Conservation (phyloP, 2,329 filamentous ascomycete genomes). For the Pochonia chlamydosporia region DNA sequence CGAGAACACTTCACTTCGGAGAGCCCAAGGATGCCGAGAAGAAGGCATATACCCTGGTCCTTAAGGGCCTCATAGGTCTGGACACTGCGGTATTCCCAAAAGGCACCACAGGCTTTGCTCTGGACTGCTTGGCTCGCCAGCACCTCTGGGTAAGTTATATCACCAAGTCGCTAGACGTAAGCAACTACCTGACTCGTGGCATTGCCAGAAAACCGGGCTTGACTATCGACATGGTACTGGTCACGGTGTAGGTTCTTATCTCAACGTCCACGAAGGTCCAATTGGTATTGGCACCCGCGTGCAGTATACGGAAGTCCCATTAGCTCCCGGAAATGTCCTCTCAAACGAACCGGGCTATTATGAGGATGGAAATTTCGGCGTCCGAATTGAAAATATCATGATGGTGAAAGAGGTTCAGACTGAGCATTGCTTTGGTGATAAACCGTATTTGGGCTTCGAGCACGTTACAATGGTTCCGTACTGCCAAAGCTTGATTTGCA, state of each 20-base stretch:
- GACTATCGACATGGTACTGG: slow-evolving; percentile 97
- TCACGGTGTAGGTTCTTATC: slow-evolving; percentile 88
- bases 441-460: slow-evolving; percentile 91
- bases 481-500: slow-evolving; percentile 82
- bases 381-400: slow-evolving; percentile 93
- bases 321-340: slow-evolving; percentile 88
- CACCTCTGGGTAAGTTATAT: slow-evolving; percentile 69
- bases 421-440: slow-evolving; percentile 82
- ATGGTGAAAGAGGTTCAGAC: slow-evolving; percentile 88
- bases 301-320: slow-evolving; percentile 83
- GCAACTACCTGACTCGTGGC: slow-evolving; percentile 11
- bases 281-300: slow-evolving; percentile 92
- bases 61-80: slow-evolving; percentile 89
- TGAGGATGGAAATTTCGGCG: slow-evolving; percentile 89
- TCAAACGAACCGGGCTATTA: slow-evolving; percentile 97
- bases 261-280: slow-evolving; percentile 96
- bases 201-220: slow-evolving; percentile 64
- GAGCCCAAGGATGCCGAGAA: slow-evolving; percentile 76
- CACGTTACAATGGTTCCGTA: slow-evolving; percentile 97
- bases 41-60: slow-evolving; percentile 85
- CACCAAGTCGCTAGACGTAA: background rate
- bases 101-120: slow-evolving; percentile 86
- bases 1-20: slow-evolving; percentile 87
- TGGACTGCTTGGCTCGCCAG: slow-evolving; percentile 84
- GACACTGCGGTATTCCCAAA: slow-evolving; percentile 88